Base-by-base conservation (phyloP, 768 basidiomycete species). In the Boletellus ananiceps region DNA sequence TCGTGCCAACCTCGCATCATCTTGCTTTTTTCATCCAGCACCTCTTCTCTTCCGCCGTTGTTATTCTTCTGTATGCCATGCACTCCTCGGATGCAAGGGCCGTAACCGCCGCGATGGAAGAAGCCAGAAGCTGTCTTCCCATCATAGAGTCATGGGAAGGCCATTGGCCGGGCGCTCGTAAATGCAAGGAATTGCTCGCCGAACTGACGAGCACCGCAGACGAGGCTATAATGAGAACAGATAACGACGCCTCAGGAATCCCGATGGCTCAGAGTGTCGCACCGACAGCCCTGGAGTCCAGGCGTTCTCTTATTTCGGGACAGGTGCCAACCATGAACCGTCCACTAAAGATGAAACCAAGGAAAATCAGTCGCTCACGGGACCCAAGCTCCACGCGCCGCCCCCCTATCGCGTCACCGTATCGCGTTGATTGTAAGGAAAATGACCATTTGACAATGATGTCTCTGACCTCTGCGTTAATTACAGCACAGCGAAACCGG, bases 1-100 rank as follows among this genome's bases (percentile, higher is more conserved):
- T 84, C 40, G 88, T 93, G 2, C 88, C 90, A 8, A 77, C 86
- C 12, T 92, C 91, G 13, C 89, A 91, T 57, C 88, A 91, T 64
- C 76, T 92, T 38, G 88, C 89, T 4, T 89, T 91, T 69, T 91
- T 87, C 75, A 88, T 92, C 36, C 91, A 93, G 58, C 88, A 88
- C 57, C 74, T 93, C 19, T 92, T 92, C 73, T 91, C 88, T 60
- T 92, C 86, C 33, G 86, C 88, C 2, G 88, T 90, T 50, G 88
- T 93, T 62, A 82, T 90, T 48, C 69, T 92, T 46, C 72, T 93
- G 7, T 91, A 84, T 63, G 86, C 90, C 31, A 92, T 93, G 88
- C 90, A 91, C 64, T 79, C 83, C 5, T 61, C 81, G 2, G 89
- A 92, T 46, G 62, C 76, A 11, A 75, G 78, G 37, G 79, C 81